Evolutionary conservation across 345 rosid species (phyloP).

Genomic region (Syzygium grande): DNA sequence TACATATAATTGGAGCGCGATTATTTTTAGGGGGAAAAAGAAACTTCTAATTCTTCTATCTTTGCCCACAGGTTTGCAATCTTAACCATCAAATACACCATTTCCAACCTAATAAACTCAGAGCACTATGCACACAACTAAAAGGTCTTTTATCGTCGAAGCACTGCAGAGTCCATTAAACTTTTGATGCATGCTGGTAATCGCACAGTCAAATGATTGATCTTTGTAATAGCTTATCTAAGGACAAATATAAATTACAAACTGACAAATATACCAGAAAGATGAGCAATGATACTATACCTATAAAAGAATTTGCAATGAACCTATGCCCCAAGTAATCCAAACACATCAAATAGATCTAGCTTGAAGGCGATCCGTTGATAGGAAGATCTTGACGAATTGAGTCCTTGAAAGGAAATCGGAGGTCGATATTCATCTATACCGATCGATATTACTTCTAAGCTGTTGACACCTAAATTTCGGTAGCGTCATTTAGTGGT

Average conservation of each 20-base stretch:
- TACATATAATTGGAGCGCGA: not conserved
- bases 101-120: not conserved
- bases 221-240: slow-evolving; percentile 54
- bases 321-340: slow-evolving; percentile 40
- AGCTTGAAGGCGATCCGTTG: slow-evolving; percentile 54
- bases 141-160: slow-evolving; percentile 34
- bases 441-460: no score
- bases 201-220: slow-evolving; percentile 33
- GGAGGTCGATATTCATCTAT: not conserved
- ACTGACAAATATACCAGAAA: not conserved
- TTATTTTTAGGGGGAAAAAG: not conserved
- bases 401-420: slow-evolving; percentile 61
- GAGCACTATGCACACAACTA: not conserved
- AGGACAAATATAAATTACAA: slow-evolving; percentile 33
- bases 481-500: no score
- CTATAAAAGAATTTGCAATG: slow-evolving; percentile 74
- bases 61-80: not conserved
- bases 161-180: no score
- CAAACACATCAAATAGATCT: slow-evolving; percentile 41
- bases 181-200: slow-evolving; percentile 62
- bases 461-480: no score
- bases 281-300: slow-evolving; percentile 8
- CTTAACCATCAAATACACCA: not conserved
- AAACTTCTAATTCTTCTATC: not conserved
- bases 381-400: slow-evolving; percentile 76